These are phyloP conservation scores for Populus nigra DNA, from an alignment of 345 rosid species.

Conservation along the genomic window DNA sequence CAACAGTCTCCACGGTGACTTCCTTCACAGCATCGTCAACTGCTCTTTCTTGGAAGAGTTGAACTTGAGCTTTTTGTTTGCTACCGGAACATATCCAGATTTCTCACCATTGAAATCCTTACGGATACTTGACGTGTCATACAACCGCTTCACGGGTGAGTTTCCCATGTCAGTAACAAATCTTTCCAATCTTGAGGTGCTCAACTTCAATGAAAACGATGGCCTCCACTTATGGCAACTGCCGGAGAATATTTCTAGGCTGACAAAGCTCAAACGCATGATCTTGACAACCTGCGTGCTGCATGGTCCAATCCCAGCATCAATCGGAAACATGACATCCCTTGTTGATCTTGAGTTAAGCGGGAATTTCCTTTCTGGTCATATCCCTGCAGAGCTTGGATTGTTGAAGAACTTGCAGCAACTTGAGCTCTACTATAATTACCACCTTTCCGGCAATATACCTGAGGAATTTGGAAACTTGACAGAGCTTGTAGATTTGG, in stretches of 20 bases:
- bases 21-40: constrained; percentile 49
- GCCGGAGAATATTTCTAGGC: constrained; percentile 27
- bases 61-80: constrained; percentile 13
- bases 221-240: constrained; percentile 24
- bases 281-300: constrained; percentile 62
- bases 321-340: constrained; percentile 79
- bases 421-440: constrained; percentile 77
- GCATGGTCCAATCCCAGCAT: constrained; percentile 61
- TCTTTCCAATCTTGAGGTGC: constrained; percentile 27
- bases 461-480: constrained; percentile 84
- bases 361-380: constrained; percentile 70
- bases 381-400: constrained; percentile 71
- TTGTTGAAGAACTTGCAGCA: constrained; percentile 61
- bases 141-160: constrained; percentile 27
- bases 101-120: constrained; percentile 27
- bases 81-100: constrained; percentile 24
- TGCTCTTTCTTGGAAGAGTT: constrained; percentile 65
- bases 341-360: constrained; percentile 80
- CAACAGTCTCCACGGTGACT: constrained; percentile 54
- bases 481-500: constrained; percentile 74
- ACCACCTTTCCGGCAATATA: constrained; percentile 60
- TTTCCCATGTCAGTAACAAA: constrained; percentile 29
- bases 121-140: constrained; percentile 24
- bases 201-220: constrained; percentile 29
- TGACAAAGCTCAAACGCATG: constrained; percentile 60